phyloP scores from a whole-genome alignment of 2,329 filamentous ascomycete species.

The Trichoderma gracile region DNA sequence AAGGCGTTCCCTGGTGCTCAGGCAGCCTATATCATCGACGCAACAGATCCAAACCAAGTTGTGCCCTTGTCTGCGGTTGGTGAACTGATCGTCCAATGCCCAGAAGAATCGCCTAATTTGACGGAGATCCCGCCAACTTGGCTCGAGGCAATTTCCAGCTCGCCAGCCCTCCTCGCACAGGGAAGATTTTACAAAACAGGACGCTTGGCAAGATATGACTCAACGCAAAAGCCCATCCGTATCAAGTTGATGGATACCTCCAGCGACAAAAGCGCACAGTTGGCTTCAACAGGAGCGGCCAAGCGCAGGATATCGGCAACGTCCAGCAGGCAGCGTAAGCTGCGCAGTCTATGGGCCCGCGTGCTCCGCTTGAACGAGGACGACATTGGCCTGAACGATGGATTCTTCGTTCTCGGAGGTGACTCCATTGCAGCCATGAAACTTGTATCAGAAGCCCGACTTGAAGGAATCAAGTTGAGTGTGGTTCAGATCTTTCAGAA shows the following conservation, averaged over 20 bases:
- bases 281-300: background rate
- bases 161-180: slow-evolving; percentile 30
- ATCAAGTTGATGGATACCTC: slow-evolving; percentile 36
- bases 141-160: slow-evolving; percentile 25
- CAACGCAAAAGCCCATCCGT: slow-evolving; percentile 32
- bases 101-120: background rate
- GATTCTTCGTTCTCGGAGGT: slow-evolving; percentile 62
- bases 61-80: slow-evolving; percentile 46
- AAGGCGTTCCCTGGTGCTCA: slow-evolving; percentile 33
- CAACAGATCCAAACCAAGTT: slow-evolving; percentile 38
- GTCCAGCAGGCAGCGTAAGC: slow-evolving; percentile 45
- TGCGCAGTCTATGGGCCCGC: slow-evolving; percentile 51
- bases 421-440: slow-evolving; percentile 64
- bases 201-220: slow-evolving; percentile 42
- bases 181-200: slow-evolving; percentile 44
- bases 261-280: slow-evolving; percentile 25
- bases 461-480: slow-evolving; percentile 49
- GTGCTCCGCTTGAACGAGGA: slow-evolving; percentile 48
- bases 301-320: slow-evolving; percentile 41
- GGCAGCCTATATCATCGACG: slow-evolving; percentile 45
- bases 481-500: slow-evolving; percentile 58
- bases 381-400: slow-evolving; percentile 55
- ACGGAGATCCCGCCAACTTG: background rate
- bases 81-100: slow-evolving; percentile 46
- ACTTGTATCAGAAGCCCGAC: slow-evolving; percentile 56